Percentiles rank a stretch among this genome's conserved stretches.
Evolutionary conservation across 305 asterid species (phyloP).

Genomic region (Fraxinus sp.): DNA sequence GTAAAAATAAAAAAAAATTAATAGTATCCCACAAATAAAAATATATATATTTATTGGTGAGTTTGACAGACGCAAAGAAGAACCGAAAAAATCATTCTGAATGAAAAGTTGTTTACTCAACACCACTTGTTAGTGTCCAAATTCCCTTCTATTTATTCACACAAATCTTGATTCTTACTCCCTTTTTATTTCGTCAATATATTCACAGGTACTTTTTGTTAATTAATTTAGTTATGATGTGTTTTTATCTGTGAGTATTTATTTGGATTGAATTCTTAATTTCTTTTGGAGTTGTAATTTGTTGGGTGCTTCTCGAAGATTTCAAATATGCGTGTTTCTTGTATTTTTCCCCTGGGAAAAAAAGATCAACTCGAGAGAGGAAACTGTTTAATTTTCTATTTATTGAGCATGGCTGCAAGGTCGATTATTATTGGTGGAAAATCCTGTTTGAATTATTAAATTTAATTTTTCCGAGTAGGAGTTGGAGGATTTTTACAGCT

Average conservation of each 20-base stretch:
- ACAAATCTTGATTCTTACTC: not conserved
- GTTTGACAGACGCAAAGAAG: not conserved
- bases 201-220: constrained; percentile 14
- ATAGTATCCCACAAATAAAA: not conserved
- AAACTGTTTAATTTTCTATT: constrained; percentile 10
- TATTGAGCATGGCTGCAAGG: constrained; percentile 8
- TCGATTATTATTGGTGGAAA: not conserved
- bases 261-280: constrained; percentile 9
- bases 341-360: not conserved
- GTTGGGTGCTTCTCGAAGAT: not conserved
- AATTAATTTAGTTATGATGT: not conserved
- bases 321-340: not conserved
- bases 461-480: not conserved
- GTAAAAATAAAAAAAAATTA: not conserved
- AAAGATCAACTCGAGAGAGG: not conserved
- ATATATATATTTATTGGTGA: not conserved
- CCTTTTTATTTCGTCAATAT: constrained; percentile 5
- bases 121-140: not conserved
- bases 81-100: not conserved
- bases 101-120: not conserved
- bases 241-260: constrained; percentile 11
- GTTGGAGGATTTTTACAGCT: not conserved
- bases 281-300: constrained; percentile 15
- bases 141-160: not conserved
- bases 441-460: not conserved